These are phyloP conservation scores for Dryas alaskensis DNA, from an alignment of 306 rosid species.

Conservation along the genomic window DNA sequence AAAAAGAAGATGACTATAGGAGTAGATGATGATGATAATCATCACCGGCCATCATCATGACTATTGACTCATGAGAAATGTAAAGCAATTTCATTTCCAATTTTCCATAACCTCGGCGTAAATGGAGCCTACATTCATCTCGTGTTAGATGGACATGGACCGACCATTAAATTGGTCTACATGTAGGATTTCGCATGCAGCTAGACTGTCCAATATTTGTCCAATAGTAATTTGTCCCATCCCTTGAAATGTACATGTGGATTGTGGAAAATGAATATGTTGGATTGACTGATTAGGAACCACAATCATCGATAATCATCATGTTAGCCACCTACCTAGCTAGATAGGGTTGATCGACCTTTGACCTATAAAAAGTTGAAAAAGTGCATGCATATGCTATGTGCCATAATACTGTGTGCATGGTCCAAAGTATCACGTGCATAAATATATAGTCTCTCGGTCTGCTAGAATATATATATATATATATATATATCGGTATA, in stretches of 20 bases:
- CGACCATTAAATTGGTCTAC: slow-evolving; percentile 14
- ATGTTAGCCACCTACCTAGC: neutral
- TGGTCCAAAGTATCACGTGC: neutral
- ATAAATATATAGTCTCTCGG: too few relatives aligned
- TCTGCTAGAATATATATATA: too few relatives aligned
- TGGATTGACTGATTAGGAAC: neutral
- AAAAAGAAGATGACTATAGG: too few relatives aligned
- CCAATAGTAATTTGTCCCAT: neutral
- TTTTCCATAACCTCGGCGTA: slow-evolving; percentile 7
- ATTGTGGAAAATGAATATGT: neutral
- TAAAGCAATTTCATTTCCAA: slow-evolving; percentile 4
- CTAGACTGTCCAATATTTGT: neutral
- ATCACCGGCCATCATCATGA: neutral
- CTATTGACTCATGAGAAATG: neutral
- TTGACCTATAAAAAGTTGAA: slow-evolving; percentile 7
- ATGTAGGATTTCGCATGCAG: neutral
- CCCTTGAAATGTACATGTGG: too few relatives aligned
- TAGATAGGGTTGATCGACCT: slow-evolving; percentile 17
- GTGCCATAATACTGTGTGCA: neutral
- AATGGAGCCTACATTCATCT: neutral
- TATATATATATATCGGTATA: too few relatives aligned
- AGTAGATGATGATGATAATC: neutral
- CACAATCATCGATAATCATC: neutral
- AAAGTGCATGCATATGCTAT: neutral
- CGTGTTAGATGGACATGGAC: neutral